Conservation (phyloP, 768 basidiomycete genomes). For the Glaciozyma antarctica region DNA sequence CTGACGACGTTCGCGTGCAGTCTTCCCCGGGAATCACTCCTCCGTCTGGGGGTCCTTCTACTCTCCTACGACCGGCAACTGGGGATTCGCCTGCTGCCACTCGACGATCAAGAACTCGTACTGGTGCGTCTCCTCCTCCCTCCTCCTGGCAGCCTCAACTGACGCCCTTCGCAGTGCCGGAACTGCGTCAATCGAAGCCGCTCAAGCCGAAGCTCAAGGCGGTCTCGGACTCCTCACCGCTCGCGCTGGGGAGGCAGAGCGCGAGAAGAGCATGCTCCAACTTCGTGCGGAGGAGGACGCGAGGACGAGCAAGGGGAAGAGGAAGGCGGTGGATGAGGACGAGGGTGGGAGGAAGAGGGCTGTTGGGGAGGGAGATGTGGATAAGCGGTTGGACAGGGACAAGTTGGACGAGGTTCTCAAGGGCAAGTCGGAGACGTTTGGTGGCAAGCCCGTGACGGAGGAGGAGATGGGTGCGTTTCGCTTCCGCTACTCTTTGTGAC, state of each 20-base stretch:
- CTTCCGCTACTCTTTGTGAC: background rate
- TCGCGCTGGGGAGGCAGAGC: slow-evolving; percentile 43
- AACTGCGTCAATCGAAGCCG: slow-evolving; percentile 24
- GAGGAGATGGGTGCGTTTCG: slow-evolving; percentile 26
- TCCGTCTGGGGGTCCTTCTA: slow-evolving; percentile 98
- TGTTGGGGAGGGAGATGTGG: slow-evolving; percentile 6
- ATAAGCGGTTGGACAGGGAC: slow-evolving; percentile 2
- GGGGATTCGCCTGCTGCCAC: slow-evolving; percentile 96
- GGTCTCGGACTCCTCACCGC: background rate
- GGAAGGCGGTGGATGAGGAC: slow-evolving; percentile 4
- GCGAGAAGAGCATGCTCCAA: slow-evolving; percentile 72
- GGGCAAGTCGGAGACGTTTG: slow-evolving; percentile 12
- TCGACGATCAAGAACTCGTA: slow-evolving; percentile 52
- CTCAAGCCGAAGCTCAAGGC: slow-evolving; percentile 11
- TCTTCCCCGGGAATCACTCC: slow-evolving; percentile 84
- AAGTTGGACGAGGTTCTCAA: slow-evolving; percentile 14
- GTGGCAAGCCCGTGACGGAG: slow-evolving; percentile 10
- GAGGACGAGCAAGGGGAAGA: slow-evolving; percentile 46
- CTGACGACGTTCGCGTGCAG: slow-evolving; percentile 43
- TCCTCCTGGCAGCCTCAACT: background rate
- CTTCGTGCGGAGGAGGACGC: slow-evolving; percentile 57
- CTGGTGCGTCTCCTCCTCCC: slow-evolving; percentile 14
- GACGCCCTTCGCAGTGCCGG: slow-evolving; percentile 10
- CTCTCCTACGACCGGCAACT: slow-evolving; percentile 54
- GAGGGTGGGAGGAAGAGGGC: slow-evolving; percentile 10